Evolutionary conservation across 2,329 filamentous ascomycete species (phyloP).

Genomic region (Dothidotthia symphoricarpi): DNA sequence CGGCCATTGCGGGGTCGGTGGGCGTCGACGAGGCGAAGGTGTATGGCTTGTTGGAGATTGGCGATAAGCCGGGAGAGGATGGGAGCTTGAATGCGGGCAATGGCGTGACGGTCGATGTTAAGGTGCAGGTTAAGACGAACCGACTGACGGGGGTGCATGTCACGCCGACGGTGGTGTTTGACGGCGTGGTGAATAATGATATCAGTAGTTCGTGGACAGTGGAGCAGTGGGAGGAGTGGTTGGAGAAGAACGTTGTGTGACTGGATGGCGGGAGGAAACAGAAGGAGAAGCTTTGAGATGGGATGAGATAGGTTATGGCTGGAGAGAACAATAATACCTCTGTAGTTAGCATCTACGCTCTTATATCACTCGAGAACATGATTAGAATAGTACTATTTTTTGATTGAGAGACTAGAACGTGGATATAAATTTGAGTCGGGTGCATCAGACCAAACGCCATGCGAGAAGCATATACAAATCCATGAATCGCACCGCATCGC

Average conservation of each 20-base stretch:
- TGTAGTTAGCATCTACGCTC: no score
- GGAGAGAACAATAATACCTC: no score
- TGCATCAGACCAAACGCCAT: no score
- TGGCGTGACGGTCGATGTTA: slow-evolving; percentile 78
- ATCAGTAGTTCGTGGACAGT: slow-evolving; percentile 76
- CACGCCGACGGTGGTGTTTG: slow-evolving; percentile 83
- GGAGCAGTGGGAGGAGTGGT: slow-evolving; percentile 83
- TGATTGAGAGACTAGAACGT: no score
- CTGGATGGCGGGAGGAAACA: slow-evolving; percentile 9
- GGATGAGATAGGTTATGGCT: no score
- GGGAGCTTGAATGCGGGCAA: slow-evolving; percentile 77
- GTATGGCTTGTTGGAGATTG: slow-evolving; percentile 66
- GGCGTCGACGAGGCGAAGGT: slow-evolving; percentile 71
- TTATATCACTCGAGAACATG: no score
- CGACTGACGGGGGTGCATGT: slow-evolving; percentile 82
- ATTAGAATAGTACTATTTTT: no score
- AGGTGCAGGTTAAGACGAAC: slow-evolving; percentile 76
- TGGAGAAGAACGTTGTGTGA: slow-evolving; percentile 64
- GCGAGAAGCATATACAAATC: no score
- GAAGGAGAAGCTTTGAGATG: slow-evolving; percentile 1
- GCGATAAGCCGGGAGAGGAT: slow-evolving; percentile 64
- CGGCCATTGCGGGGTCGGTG: slow-evolving; percentile 67
- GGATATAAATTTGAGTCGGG: no score
- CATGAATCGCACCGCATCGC: no score
- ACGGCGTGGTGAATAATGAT: slow-evolving; percentile 76